Percentiles rank a stretch among this genome's conserved stretches.
phyloP scores from a whole-genome alignment of 2,329 filamentous ascomycete species.

The Penicillium fuscoglaucum region DNA sequence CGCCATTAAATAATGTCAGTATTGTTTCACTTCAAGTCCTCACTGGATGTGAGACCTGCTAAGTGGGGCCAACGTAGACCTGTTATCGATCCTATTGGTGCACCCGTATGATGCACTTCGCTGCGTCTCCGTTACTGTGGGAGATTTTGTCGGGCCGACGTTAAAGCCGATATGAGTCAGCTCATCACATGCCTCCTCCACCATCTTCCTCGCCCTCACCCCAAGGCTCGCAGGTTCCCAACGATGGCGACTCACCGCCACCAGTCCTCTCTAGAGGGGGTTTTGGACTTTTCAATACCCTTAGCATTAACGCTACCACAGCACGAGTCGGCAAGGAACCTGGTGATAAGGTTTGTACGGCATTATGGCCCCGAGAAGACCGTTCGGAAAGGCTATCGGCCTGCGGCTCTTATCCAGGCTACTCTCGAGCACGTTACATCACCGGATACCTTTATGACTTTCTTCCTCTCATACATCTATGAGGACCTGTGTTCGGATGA shows the following conservation, averaged over 20 bases:
- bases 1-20: too few species aligned
- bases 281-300: not conserved
- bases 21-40: too few species aligned
- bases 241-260: not conserved
- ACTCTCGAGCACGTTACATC: not conserved
- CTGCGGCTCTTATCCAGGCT: not conserved
- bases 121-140: too few species aligned
- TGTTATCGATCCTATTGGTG: too few species aligned
- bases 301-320: constrained; percentile 1
- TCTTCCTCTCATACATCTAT: not conserved
- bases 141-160: too few species aligned
- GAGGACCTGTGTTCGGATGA: not conserved
- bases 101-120: too few species aligned
- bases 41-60: too few species aligned
- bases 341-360: not conserved
- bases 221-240: too few species aligned
- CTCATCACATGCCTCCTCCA: too few species aligned
- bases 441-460: not conserved
- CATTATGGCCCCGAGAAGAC: not conserved
- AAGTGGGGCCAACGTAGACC: too few species aligned
- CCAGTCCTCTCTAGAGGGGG: not conserved
- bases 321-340: constrained; percentile 1
- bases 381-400: not conserved
- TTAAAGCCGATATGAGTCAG: too few species aligned
- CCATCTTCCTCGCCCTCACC: too few species aligned